Percentiles rank a stretch among this genome's conserved stretches.
Evolutionary conservation across 2,329 filamentous ascomycete genomes (phyloP).

Genomic region (Venturia pyrina): DNA sequence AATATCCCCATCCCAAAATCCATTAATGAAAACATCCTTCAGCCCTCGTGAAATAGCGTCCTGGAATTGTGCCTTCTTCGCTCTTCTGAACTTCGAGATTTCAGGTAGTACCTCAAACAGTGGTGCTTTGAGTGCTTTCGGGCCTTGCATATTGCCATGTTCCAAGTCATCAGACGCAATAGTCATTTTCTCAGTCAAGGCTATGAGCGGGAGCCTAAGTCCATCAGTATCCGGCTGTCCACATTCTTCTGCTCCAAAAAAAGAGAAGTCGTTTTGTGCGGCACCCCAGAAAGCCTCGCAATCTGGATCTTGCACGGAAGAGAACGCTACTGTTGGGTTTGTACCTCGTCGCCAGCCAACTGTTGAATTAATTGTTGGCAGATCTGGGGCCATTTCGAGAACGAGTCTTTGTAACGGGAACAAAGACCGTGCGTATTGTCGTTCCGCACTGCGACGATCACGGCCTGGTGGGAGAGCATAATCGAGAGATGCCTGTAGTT

Average conservation of each 20-base stretch:
- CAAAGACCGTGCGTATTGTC: slow-evolving; percentile 38
- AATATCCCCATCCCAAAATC: slow-evolving; percentile 50
- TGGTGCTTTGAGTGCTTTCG: neutral
- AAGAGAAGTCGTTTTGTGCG: slow-evolving; percentile 49
- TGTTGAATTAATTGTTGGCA: neutral
- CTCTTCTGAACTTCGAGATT: slow-evolving; percentile 43
- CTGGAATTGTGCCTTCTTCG: slow-evolving; percentile 41
- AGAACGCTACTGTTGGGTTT: slow-evolving; percentile 31
- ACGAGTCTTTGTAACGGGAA: slow-evolving; percentile 48
- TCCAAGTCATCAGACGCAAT: slow-evolving; percentile 21
- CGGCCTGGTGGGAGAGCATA: slow-evolving; percentile 50
- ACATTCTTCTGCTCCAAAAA: slow-evolving; percentile 45
- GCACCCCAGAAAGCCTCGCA: slow-evolving; percentile 51
- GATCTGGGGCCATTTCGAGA: slow-evolving; percentile 39
- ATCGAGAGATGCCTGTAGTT: slow-evolving; percentile 42
- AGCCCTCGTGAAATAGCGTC: slow-evolving; percentile 19
- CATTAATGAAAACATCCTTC: slow-evolving; percentile 35
- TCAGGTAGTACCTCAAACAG: slow-evolving; percentile 41
- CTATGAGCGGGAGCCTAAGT: slow-evolving; percentile 35
- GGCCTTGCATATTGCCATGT: slow-evolving; percentile 11
- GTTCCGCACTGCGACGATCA: slow-evolving; percentile 37
- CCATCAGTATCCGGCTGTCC: slow-evolving; percentile 37
- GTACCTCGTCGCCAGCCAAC: neutral
- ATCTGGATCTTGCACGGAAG: slow-evolving; percentile 49
- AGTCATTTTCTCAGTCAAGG: slow-evolving; percentile 31